Base-by-base conservation (phyloP, 2,329 filamentous ascomycete genomes). In the Septoria linicola region DNA sequence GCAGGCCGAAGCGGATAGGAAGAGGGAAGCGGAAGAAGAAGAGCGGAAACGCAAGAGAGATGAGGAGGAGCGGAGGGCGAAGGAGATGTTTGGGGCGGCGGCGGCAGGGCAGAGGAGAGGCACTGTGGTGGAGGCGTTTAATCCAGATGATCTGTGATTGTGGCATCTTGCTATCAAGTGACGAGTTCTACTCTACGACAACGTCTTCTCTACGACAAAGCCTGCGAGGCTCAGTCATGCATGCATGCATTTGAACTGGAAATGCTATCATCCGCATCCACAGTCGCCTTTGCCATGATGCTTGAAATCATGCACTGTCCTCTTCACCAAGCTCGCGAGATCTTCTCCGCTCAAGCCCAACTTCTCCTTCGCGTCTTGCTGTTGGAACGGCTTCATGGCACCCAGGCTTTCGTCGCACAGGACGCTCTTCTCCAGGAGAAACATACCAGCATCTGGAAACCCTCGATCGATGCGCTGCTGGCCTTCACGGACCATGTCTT, bases 391-490 rank as follows among this genome's bases (percentile, higher is more conserved):
- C 51, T 16, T 52, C 55, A 42, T 52, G 35, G 69, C 55, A 20
- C 35, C 54, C 16, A 64, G n/a, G 2, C 23, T 30, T 43, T 64
- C 58, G 46, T 72, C 70, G 49, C 68, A 71, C 21, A 73, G 47
- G 2, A 72, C 58, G 45, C 66, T 69, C 43, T 69, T 59, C 49
- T 72, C 68, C 47, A 72, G 60, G 36, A 73, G 51, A 35, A 69
- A 67, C 64, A 71, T 69, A 2, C 66, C 68, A 10, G 69, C 67
- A 53, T 71, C 69, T 1, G 65, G 68, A 51, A 63, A 72, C 0
- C 70, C 69, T 36, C 64, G 60, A 32, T 69, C 55, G 21, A 72
- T 66, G 23, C 70, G 66, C 14, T 60, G 54, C 45, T 65, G 48
- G 0, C 62, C 70, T 59, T 73, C 71, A 30, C 48, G 56, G 13